Percentiles rank a stretch among this genome's conserved stretches.
Evolutionary conservation across 306 rosid species (phyloP).

Genomic region (Cucurbita moschata): DNA sequence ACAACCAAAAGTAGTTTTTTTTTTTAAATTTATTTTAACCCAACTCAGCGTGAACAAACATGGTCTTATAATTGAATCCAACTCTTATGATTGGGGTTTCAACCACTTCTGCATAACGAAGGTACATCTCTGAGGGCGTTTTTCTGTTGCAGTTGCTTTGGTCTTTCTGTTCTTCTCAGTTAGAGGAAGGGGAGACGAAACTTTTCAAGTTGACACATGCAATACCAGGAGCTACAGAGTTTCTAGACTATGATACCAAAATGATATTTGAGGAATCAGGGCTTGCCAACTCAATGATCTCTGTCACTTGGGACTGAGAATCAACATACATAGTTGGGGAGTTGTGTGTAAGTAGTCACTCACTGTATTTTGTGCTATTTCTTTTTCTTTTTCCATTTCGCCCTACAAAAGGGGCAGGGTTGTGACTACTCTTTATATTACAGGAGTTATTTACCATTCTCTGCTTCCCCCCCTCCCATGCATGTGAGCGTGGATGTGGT

Average conservation of each 20-base stretch:
- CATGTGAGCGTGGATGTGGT: too few relatives aligned
- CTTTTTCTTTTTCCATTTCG: background rate
- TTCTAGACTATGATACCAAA: slow-evolving; percentile 42
- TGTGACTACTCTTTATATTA: background rate
- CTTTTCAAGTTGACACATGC: slow-evolving; percentile 61
- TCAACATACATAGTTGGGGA: background rate
- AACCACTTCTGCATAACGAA: background rate
- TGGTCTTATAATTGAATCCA: background rate
- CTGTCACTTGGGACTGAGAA: slow-evolving; percentile 77
- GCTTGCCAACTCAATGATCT: slow-evolving; percentile 84
- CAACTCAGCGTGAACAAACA: background rate
- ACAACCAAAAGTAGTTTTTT: background rate
- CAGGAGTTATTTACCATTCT: background rate
- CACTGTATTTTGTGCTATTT: background rate
- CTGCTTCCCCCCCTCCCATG: background rate
- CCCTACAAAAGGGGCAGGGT: background rate
- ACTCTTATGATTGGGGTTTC: background rate
- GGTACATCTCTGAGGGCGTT: background rate
- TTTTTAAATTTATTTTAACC: background rate
- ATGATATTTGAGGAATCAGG: slow-evolving; percentile 68
- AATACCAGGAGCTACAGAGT: slow-evolving; percentile 73
- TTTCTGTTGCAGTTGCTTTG: slow-evolving; percentile 64
- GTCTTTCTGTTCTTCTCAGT: slow-evolving; percentile 64
- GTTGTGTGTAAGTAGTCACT: background rate
- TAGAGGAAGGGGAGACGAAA: slow-evolving; percentile 49